Evolutionary conservation across 78 protist species (phyloP), one percentile per base, ranked within the genome.

Genomic region (Dictyostelium citrinum): DNA sequence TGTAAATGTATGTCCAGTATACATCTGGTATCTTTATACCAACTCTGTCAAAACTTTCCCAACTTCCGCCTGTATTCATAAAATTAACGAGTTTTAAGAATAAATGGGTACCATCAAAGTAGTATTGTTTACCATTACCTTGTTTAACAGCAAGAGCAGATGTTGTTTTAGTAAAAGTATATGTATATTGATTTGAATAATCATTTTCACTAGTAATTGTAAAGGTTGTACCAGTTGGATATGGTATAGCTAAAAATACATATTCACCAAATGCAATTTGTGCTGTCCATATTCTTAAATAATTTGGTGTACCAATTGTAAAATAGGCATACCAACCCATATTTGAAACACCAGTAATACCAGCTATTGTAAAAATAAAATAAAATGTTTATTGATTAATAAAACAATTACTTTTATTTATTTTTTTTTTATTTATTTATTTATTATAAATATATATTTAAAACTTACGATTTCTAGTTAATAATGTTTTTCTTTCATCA

Each of bases 261-360:
- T 74, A 55, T 11, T 71, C 33, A n/a, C 82, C 82, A 58, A 35
- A 84, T 17, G 75, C n/a, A 24, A 84, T 37, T 46, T 74, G 91
- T 0, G 27, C 12, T n/a, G 76, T 22, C 27, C 43, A 70, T 14
- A 70, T 31, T 16, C 37, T 70, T 12, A 70, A 33, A 31, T 70
- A 46, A 10, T 61, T 27, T 33, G 91, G 91, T 20, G 83, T 71
- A 5, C 83, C 81, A 41, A 14, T n/a, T 10, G 24, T 51, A 0
- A 49, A 33, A 24, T 74, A 84, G 14, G 75, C 12, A 72, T 84
- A 84, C 91, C 91, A 84, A 12, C 91, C 91, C 41, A 84, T 33
- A 39, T 84, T 84, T 5, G 75, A 51, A 5, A 84, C 14, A 84
- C 91, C 91, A 9, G 91, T 84, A 45, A 84, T 58, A 84, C 91